Conservation (phyloP, 768 basidiomycete species). For the Mycena olivaceomarginata region DNA sequence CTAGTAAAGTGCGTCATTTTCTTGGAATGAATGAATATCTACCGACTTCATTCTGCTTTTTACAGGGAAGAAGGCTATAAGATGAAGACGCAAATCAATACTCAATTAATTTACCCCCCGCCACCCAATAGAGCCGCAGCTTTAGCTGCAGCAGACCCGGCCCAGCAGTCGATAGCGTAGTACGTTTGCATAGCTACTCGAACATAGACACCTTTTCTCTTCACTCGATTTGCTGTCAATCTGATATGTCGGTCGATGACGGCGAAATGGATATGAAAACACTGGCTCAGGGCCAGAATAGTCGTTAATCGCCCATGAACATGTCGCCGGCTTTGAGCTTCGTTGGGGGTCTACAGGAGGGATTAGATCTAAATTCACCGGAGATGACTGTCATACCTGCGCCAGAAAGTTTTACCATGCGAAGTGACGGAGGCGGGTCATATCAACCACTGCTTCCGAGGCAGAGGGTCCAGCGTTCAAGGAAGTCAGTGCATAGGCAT, state of each 20-base stretch:
- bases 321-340: neutral
- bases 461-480: neutral
- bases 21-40: no score
- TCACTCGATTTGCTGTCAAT: neutral
- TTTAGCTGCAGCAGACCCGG: constrained; percentile 43
- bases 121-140: constrained; percentile 38
- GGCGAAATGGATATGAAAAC: neutral
- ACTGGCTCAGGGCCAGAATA: neutral
- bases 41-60: no score
- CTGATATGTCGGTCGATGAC: neutral
- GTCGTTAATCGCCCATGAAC: neutral
- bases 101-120: constrained; percentile 46
- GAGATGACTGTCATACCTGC: neutral
- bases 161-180: constrained; percentile 22
- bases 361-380: neutral
- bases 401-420: neutral
- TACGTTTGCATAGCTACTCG: neutral
- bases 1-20: neutral
- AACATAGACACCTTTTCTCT: neutral
- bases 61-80: constrained; percentile 38
- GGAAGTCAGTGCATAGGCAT: constrained; percentile 7
- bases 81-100: constrained; percentile 46
- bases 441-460: neutral
- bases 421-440: neutral
- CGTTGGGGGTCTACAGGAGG: neutral